phyloP scores from a whole-genome alignment of 2,329 filamentous ascomycete genomes.

The Dothiorella sarmentorum region DNA sequence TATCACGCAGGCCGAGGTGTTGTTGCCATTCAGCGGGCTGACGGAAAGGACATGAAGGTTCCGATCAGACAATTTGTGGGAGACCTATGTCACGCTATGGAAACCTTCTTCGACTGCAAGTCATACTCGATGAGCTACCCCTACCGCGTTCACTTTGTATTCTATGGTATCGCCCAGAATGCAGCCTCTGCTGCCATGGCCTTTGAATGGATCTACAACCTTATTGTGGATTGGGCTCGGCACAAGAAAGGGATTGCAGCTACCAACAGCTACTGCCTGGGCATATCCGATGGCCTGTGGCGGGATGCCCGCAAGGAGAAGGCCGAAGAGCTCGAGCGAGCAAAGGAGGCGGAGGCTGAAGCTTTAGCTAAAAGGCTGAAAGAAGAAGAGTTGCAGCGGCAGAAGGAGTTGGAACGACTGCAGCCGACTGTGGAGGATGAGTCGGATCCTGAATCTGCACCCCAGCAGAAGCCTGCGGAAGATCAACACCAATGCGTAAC shows the following conservation, averaged over 20 bases:
- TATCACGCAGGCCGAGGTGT: slow-evolving; percentile 20
- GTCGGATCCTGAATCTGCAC: neutral
- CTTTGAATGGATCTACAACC: slow-evolving; percentile 27
- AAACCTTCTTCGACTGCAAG: neutral
- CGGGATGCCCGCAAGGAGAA: slow-evolving; percentile 10
- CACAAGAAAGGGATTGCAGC: slow-evolving; percentile 12
- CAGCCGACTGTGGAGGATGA: neutral
- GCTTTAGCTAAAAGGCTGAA: neutral
- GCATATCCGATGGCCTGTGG: slow-evolving; percentile 15
- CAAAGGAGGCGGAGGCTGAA: slow-evolving; percentile 15
- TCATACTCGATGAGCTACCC: slow-evolving; percentile 25
- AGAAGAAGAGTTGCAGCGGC: neutral
- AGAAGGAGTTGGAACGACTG: neutral
- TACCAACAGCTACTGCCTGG: slow-evolving; percentile 22
- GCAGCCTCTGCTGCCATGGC: slow-evolving; percentile 25
- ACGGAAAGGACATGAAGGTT: neutral
- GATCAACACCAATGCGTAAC: too few species aligned
- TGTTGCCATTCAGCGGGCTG: slow-evolving; percentile 17
- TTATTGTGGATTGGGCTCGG: slow-evolving; percentile 22
- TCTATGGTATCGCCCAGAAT: slow-evolving; percentile 27
- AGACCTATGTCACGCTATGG: neutral
- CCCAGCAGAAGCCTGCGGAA: neutral
- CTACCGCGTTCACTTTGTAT: slow-evolving; percentile 18
- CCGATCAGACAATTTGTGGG: neutral
- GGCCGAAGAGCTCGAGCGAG: slow-evolving; percentile 16